Evolutionary conservation across 2,329 filamentous ascomycete genomes (phyloP).

Genomic region (Aspergillus puulaauensis): DNA sequence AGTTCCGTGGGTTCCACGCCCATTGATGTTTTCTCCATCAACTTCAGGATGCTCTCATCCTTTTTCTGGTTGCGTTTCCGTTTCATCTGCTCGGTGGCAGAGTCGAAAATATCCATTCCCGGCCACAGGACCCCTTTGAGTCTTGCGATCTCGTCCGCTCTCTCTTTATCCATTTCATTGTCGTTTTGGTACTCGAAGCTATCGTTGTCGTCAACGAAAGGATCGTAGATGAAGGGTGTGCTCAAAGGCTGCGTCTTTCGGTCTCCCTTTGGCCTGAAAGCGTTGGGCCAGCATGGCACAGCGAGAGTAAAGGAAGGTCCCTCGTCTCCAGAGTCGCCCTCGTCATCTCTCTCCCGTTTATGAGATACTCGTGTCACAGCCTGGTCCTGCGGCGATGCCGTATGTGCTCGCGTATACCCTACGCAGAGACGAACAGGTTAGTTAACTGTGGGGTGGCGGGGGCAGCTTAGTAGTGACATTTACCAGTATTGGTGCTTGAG

Average conservation of each 20-base stretch:
- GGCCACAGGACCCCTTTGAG: conserved; percentile 51
- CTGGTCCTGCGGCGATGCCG: conserved; percentile 1
- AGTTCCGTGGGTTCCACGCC: conserved; percentile 48
- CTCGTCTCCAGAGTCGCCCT: conserved; percentile 17
- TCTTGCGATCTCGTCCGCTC: conserved; percentile 39
- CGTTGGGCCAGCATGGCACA: conserved; percentile 14
- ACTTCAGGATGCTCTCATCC: conserved; percentile 44
- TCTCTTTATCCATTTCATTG: conserved; percentile 27
- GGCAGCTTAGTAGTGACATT: conserved; percentile 3
- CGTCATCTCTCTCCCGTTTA: conserved; percentile 20
- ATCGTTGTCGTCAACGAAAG: conserved; percentile 20
- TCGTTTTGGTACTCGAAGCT: conserved; percentile 19
- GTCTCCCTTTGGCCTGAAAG: not conserved
- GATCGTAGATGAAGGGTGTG: conserved; percentile 17
- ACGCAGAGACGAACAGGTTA: not conserved
- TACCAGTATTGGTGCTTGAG: conserved; percentile 1
- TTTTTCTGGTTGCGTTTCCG: conserved; percentile 54
- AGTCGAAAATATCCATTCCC: conserved; percentile 54
- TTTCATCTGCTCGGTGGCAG: conserved; percentile 49
- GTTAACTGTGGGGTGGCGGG: conserved; percentile 2
- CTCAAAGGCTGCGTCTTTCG: not conserved
- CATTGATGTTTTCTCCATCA: conserved; percentile 47
- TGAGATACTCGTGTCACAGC: not conserved
- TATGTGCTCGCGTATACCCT: not conserved
- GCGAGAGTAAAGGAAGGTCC: conserved; percentile 6